Evolutionary conservation across 139 green algal genomes (phyloP).

Genomic region (Picochlorum costavermella): DNA sequence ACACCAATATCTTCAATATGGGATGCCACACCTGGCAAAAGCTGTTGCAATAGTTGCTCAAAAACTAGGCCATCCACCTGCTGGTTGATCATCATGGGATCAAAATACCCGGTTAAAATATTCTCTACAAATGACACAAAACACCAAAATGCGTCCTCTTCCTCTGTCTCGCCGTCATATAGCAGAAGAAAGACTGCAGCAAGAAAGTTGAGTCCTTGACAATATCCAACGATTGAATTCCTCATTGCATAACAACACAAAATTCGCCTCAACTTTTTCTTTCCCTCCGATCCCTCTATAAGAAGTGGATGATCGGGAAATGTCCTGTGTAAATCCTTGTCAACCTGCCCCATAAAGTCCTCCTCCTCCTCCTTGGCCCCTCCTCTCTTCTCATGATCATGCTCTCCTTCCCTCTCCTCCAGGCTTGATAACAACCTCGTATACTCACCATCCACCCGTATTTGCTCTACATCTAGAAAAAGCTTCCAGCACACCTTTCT

Average conservation of each 20-base stretch:
- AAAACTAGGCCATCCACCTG: constrained; percentile 69
- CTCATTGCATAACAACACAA: constrained; percentile 62
- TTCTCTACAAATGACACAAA: constrained; percentile 56
- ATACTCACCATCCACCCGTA: constrained; percentile 37
- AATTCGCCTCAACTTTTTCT: constrained; percentile 52
- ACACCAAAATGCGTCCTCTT: constrained; percentile 88
- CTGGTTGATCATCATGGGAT: constrained; percentile 63
- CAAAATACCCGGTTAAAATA: constrained; percentile 71
- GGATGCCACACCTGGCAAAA: constrained; percentile 42
- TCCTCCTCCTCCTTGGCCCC: neutral
- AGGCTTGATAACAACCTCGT: neutral
- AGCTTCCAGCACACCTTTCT: constrained; percentile 36
- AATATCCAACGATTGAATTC: constrained; percentile 73
- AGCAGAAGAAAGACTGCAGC: constrained; percentile 71
- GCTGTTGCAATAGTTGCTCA: constrained; percentile 38
- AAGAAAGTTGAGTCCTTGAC: constrained; percentile 84
- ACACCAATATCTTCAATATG: constrained; percentile 53
- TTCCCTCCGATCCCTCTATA: constrained; percentile 34
- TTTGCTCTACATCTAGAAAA: constrained; percentile 41
- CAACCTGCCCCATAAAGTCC: constrained; percentile 62
- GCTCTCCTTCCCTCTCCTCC: neutral
- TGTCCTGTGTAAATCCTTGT: constrained; percentile 78
- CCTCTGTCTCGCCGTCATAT: constrained; percentile 38
- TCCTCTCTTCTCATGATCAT: neutral
- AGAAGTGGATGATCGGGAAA: constrained; percentile 66